Base-by-base conservation (phyloP, 805 yeast genomes). In the Schwanniomyces occidentalis region DNA sequence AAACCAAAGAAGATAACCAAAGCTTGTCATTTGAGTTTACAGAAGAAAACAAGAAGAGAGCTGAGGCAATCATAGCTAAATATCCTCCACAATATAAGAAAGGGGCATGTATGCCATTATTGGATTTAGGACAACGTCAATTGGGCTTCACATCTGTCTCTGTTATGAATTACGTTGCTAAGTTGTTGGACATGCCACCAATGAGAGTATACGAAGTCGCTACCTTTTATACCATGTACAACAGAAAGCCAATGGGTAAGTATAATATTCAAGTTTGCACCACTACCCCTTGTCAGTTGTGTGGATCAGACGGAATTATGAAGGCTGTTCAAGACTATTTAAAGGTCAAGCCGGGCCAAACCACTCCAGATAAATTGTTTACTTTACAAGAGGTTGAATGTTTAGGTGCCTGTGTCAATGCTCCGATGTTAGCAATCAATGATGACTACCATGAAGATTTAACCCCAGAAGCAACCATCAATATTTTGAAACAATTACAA, bases 181-280 rank as follows among this genome's bases (percentile, higher is more conserved):
- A 82, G 61, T 52, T 82, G 54, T 72, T 85, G 51, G 91, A 85
- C 52, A 83, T 87, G 81, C 95, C 95, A 19, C 95, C 95, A 40
- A 86, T 86, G 95, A 78, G 95, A 65, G 95, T 86, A 19, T 86
- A 86, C 61, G 95, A 86, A 61, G 95, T 86, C 45, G 95, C 95
- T 20, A 84, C 95, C 26, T 86, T 86, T 68, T 86, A 86, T 66
- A 86, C 95, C 49, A 87, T 86, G 95, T 86, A 81, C 69, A 84
- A 84, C 66, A 78, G 93, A 60, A 71, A 75, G 45, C 95, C 95
- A 32, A 80, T 87, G 76, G 95, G 95, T 41, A 85, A 85, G 56
- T 84, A 76, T 58, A 85, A 84, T 57, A 65, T 86, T 36, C 95
- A 86, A 60, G 82, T 87, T 25, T 86, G 95, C 65, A 87, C 95